Percentiles rank a stretch among this genome's conserved stretches.
phyloP scores from a whole-genome alignment of 441 rosid species.

The Populus hybrid region DNA sequence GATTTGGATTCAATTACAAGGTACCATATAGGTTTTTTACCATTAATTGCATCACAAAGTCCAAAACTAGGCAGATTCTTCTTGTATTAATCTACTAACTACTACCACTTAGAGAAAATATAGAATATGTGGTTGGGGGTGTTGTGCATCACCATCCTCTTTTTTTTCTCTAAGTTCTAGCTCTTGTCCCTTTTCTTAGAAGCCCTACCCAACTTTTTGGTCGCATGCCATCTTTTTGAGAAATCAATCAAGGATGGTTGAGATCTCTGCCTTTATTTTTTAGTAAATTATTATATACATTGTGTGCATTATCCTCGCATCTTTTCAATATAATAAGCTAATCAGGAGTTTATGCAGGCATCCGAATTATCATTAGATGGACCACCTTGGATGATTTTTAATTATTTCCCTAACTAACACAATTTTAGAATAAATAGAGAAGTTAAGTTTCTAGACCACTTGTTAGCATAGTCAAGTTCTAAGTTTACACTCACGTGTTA shows the following conservation, averaged over 20 bases:
- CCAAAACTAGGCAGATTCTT: neutral
- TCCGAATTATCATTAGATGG: neutral
- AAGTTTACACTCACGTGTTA: too few relatives aligned
- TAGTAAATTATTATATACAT: constrained; percentile 1
- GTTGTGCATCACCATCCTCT: neutral
- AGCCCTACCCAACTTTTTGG: neutral
- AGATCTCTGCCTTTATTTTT: constrained; percentile 24
- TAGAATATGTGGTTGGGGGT: constrained; percentile 10
- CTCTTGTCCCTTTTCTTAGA: neutral
- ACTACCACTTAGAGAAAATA: constrained; percentile 6
- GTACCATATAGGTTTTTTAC: neutral
- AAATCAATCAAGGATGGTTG: constrained; percentile 12
- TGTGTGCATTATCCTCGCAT: constrained; percentile 30
- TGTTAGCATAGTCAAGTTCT: neutral
- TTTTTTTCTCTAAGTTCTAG: neutral
- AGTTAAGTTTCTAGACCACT: neutral
- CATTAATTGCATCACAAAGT: neutral
- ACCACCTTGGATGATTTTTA: neutral
- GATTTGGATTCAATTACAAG: neutral
- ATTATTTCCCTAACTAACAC: neutral
- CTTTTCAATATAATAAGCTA: constrained; percentile 27
- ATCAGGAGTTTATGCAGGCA: neutral
- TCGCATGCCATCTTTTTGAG: neutral
- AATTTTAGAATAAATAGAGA: neutral
- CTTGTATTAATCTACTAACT: neutral